Conservation (phyloP, 352 stramenopile species). For the Phytophthora ohioensis region DNA sequence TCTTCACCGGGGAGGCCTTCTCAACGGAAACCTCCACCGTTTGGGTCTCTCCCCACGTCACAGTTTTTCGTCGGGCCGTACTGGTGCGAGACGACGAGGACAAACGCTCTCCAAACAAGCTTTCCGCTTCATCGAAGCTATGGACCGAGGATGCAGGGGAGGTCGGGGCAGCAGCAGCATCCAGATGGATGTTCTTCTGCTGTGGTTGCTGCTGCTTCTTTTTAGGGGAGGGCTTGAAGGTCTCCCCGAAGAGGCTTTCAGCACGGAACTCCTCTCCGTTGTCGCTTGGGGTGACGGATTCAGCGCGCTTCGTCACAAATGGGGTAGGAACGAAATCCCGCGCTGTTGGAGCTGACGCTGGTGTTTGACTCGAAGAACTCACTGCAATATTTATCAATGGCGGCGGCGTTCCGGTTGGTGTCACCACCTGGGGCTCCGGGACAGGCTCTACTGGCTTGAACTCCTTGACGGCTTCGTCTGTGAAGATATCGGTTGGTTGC, state of each 20-base stretch:
- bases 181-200: neutral
- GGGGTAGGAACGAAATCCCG: neutral
- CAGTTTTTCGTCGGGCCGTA: constrained; percentile 27
- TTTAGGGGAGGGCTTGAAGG: constrained; percentile 6
- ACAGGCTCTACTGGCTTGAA: constrained; percentile 15
- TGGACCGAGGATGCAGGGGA: constrained; percentile 28
- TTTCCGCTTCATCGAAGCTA: constrained; percentile 52
- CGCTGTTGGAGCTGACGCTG: neutral
- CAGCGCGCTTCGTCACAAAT: constrained; percentile 3
- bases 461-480: neutral
- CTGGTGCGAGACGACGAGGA: constrained; percentile 22
- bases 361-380: neutral
- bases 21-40: constrained; percentile 19
- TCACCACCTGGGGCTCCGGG: constrained; percentile 21
- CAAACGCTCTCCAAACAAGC: constrained; percentile 62
- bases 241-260: constrained; percentile 36
- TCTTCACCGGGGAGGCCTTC: constrained; percentile 5
- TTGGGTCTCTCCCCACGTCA: constrained; percentile 39
- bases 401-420: neutral
- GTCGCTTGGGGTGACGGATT: constrained; percentile 21
- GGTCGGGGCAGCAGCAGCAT: neutral
- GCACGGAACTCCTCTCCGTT: constrained; percentile 23
- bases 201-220: constrained; percentile 5
- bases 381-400: constrained; percentile 16
- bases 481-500: neutral